phyloP scores from a whole-genome alignment of 371 early-diverging fungal genomes.

The Conidiobolus incongruus region DNA sequence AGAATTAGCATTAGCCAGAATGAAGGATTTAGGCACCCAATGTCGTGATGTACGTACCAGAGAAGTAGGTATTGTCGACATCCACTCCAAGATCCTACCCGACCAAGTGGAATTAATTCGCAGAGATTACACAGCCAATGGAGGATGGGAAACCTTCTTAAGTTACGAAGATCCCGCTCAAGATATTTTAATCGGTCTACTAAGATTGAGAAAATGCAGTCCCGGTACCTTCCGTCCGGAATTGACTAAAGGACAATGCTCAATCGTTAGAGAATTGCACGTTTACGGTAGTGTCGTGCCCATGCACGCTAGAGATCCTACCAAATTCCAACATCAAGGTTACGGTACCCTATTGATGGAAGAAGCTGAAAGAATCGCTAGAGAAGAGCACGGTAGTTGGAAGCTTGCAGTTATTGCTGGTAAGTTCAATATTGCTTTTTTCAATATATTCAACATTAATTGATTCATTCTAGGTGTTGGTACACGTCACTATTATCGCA shows the following conservation, averaged over 20 bases:
- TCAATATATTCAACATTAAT: not conserved
- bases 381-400: conserved; percentile 90
- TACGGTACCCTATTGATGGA: conserved; percentile 97
- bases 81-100: conserved; percentile 87
- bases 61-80: conserved; percentile 99
- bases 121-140: conserved; percentile 97
- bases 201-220: conserved; percentile 91
- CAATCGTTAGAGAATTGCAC: conserved; percentile 97
- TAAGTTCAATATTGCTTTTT: conserved; percentile 7
- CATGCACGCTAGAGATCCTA: conserved; percentile 86
- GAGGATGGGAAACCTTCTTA: conserved; percentile 99
- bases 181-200: conserved; percentile 95
- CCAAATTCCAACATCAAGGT: conserved; percentile 99
- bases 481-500: conserved; percentile 96
- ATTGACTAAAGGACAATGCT: conserved; percentile 23
- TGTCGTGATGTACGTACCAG: conserved; percentile 99
- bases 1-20: conserved; percentile 90
- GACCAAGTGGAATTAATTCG: conserved; percentile 95
- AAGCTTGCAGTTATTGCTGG: conserved; percentile 97
- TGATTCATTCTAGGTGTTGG: conserved; percentile 49
- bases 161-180: conserved; percentile 97
- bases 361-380: conserved; percentile 98
- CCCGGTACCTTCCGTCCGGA: conserved; percentile 84
- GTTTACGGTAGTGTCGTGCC: conserved; percentile 98
- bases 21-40: conserved; percentile 92